These are phyloP conservation scores for Pyracantha coccinea DNA, from an alignment of 331 rosid genomes.

Conservation along the genomic window DNA sequence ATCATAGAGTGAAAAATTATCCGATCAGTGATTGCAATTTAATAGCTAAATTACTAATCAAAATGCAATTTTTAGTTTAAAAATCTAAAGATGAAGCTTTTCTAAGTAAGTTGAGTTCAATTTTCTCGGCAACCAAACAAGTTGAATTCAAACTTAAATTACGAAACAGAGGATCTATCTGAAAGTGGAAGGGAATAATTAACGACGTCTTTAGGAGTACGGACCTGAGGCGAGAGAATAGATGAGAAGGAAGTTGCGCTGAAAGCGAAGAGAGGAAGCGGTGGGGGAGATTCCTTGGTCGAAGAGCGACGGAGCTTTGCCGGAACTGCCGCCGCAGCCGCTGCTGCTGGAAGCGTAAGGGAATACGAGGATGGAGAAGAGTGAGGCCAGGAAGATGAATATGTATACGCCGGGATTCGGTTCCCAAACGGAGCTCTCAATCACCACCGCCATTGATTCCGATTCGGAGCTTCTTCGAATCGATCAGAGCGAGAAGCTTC, in stretches of 20 bases:
- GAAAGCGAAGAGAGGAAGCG: conserved; percentile 55
- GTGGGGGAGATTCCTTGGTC: conserved; percentile 62
- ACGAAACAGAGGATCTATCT: background rate
- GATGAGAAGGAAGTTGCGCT: conserved; percentile 56
- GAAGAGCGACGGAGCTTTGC: conserved; percentile 45
- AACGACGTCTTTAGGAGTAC: background rate
- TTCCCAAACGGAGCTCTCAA: conserved; percentile 83
- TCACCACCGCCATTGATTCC: conserved; percentile 62
- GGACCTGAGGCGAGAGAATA: conserved; percentile 80
- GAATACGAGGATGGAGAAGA: conserved; percentile 49
- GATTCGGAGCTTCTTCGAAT: background rate
- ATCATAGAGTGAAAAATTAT: conserved; percentile 9
- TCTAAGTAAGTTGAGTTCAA: background rate
- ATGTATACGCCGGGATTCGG: conserved; percentile 51
- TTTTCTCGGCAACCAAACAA: conserved; percentile 26
- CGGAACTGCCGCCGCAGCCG: background rate
- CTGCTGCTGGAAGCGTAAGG: conserved; percentile 35
- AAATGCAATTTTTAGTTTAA: background rate
- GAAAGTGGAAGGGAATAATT: background rate
- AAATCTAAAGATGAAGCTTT: background rate
- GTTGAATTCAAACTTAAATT: background rate
- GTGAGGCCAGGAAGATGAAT: conserved; percentile 54
- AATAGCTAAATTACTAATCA: background rate
- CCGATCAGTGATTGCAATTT: conserved; percentile 21
- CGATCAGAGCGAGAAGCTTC: background rate